Percentiles rank a stretch among this genome's conserved stretches.
Evolutionary conservation across 176 grass and related monocot genomes (phyloP).

Genomic region (Musa beccarii): DNA sequence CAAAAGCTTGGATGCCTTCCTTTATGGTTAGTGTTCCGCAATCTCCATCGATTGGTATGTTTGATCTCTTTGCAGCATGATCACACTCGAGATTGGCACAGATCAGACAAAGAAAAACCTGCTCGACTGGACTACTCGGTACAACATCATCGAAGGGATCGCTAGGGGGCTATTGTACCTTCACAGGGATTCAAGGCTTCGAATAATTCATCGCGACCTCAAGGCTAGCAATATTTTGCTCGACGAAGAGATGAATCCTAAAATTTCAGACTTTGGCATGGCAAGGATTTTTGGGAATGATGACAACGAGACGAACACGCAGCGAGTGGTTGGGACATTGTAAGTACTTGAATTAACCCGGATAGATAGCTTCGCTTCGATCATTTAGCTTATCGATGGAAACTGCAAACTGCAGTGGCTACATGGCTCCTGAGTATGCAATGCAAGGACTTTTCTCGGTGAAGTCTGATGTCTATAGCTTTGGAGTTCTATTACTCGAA

Average conservation of each 20-base stretch:
- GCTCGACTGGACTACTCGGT: conserved; percentile 3
- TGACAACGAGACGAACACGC: not conserved
- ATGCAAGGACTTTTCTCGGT: conserved; percentile 14
- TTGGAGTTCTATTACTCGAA: conserved; percentile 7
- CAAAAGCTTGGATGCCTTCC: conserved; percentile 14
- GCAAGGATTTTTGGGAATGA: conserved; percentile 17
- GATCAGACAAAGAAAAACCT: not conserved
- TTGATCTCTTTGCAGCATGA: not conserved
- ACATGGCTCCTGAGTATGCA: conserved; percentile 21
- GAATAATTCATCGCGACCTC: conserved; percentile 23
- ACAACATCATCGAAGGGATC: conserved; percentile 13
- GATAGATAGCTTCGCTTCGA: not conserved
- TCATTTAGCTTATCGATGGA: not conserved
- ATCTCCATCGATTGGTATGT: not conserved
- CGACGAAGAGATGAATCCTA: conserved; percentile 16
- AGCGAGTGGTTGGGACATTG: conserved; percentile 17
- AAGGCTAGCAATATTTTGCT: conserved; percentile 18
- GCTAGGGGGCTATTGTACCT: conserved; percentile 13
- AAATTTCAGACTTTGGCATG: conserved; percentile 20
- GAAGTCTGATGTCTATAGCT: conserved; percentile 20
- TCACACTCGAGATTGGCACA: not conserved
- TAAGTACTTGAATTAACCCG: not conserved
- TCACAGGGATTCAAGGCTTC: conserved; percentile 16
- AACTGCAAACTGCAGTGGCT: not conserved
- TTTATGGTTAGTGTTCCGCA: conserved; percentile 2